Conservation (phyloP, 257 asterid genomes). For the Rehmannia glutinosa region DNA sequence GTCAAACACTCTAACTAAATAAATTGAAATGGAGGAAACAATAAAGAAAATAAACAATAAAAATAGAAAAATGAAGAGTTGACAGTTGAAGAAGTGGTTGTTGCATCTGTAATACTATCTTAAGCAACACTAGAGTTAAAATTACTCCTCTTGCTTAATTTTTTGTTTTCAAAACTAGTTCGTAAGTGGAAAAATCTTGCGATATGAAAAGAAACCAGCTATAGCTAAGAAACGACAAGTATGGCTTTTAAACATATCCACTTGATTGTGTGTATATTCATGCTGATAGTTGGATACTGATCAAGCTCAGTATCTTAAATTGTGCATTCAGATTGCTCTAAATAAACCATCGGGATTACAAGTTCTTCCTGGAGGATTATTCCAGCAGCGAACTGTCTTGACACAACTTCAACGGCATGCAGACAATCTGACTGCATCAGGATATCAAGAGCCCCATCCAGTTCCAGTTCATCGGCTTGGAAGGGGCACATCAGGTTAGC, state of each 20-base stretch:
- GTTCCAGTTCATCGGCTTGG: conserved; percentile 99
- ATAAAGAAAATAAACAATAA: not conserved
- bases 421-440: conserved; percentile 29
- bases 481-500: conserved; percentile 94
- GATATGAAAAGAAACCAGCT: not conserved
- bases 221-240: not conserved
- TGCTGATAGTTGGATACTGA: not conserved
- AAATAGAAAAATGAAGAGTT: too few relatives aligned
- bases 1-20: too few relatives aligned
- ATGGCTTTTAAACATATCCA: not conserved
- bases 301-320: not conserved
- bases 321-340: conserved; percentile 65
- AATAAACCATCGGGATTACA: conserved; percentile 92
- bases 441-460: conserved; percentile 49
- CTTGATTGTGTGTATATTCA: not conserved
- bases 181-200: not conserved
- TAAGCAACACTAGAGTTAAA: not conserved
- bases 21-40: not conserved
- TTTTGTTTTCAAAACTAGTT: not conserved
- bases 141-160: not conserved
- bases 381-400: conserved; percentile 94
- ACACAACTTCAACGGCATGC: conserved; percentile 76
- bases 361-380: conserved; percentile 95
- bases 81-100: too few relatives aligned
- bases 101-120: too few relatives aligned